Base-by-base conservation (phyloP, 1,139 yeast species). In the Debaryomyces udenii region DNA sequence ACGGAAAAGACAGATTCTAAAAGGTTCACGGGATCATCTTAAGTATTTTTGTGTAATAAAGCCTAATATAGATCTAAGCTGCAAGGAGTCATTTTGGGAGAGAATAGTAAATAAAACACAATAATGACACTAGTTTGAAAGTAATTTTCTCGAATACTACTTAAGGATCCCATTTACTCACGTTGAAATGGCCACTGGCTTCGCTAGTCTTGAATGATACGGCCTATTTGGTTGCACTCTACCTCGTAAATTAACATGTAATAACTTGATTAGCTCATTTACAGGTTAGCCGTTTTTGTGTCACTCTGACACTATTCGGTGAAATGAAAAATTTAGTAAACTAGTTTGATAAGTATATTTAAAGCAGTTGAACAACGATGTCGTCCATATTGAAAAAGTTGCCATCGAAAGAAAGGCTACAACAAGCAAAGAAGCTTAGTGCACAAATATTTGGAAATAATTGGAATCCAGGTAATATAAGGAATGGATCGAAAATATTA, bases 401-500 rank as follows among this genome's bases (percentile, higher is more conserved):
- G 31, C 71, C 70, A 27, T 42, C 57, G 7, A 54, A 53, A 48
- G 61, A 51, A 36, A 61, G 72, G 47, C 47, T 68, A 16, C 51
- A 53, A 23, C 59, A 63, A 48, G 68, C 55, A 22, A 59, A 58
- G 46, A 57, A 64, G 45, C 51, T 65, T 17, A 52, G 63, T 32
- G 63, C 68, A 9, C 52, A 57, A 26, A 67, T 68, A 30, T 68
- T 68, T 44, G 68, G 65, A 26, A 60, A 63, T 35, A 44, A 49
- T 22, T 65, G 64, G 65, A 90, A 90, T 62, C 97, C 96, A 17
- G 67, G 73, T 3, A 70, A 75, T 32, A 66, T 69, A 41, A 79
- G 96, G 58, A 87, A 88, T 23, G 96, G 96, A 27, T 69, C 90
- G 37, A 85, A 86, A 59, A 80, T 87, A 27, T 74, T 90, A 48